phyloP scores from a whole-genome alignment of 805 yeast species.

The Wickerhamia fluorescens region DNA sequence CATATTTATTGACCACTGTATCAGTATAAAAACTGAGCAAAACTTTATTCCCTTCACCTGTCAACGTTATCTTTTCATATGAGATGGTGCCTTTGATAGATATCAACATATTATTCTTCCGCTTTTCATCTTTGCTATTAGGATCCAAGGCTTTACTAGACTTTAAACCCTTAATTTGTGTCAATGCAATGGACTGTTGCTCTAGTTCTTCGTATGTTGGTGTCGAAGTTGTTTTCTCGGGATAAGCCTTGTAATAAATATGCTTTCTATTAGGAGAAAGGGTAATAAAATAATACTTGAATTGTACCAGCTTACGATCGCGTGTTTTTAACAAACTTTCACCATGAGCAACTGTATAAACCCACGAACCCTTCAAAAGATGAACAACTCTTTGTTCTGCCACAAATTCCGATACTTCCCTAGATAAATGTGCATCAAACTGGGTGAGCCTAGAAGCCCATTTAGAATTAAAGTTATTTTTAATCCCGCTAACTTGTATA shows the following conservation, averaged over 20 bases:
- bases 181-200: slow-evolving; percentile 43
- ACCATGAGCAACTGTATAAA: slow-evolving; percentile 52
- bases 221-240: slow-evolving; percentile 34
- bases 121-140: slow-evolving; percentile 35
- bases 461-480: slow-evolving; percentile 21
- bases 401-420: slow-evolving; percentile 63
- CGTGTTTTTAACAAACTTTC: slow-evolving; percentile 20
- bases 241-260: slow-evolving; percentile 54
- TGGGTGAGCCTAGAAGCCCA: slow-evolving; percentile 43
- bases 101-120: slow-evolving; percentile 39
- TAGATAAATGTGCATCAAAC: slow-evolving; percentile 44
- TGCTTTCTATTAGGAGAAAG: slow-evolving; percentile 62
- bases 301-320: slow-evolving; percentile 9
- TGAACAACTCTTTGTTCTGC: slow-evolving; percentile 68
- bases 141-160: slow-evolving; percentile 42
- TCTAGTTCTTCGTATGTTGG: slow-evolving; percentile 59
- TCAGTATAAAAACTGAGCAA: slow-evolving; percentile 62
- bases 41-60: slow-evolving; percentile 35
- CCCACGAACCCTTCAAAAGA: slow-evolving; percentile 77
- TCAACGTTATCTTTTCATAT: slow-evolving; percentile 49
- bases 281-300: slow-evolving; percentile 46
- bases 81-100: slow-evolving; percentile 50
- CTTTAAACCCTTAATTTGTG: slow-evolving; percentile 44
- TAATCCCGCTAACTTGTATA: slow-evolving; percentile 43
- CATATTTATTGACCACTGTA: slow-evolving; percentile 56